Base-by-base conservation (phyloP, 495 filamentous ascomycete species). In the Hyaloscypha hepaticicola region DNA sequence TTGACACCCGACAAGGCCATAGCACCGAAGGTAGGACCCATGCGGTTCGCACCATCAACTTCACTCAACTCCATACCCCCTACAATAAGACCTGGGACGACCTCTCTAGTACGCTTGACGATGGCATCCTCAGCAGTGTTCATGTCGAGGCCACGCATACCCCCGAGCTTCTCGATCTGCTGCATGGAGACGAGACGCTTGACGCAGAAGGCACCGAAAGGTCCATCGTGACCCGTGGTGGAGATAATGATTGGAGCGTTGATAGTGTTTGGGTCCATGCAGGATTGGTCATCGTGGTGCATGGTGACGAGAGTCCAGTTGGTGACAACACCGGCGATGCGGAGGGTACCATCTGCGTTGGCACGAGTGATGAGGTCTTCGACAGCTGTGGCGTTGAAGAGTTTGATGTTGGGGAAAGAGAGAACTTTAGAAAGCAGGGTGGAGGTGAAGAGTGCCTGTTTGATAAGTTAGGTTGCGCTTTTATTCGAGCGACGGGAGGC, bases 211-310 rank as follows among this genome's bases (percentile, higher is more conserved):
- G 92, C 92, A 61, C 92, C 92, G 72, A 94, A 94, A 16, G 92
- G 92, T 6, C 91, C 92, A 66, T 96, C 92, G 69, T 96, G 92
- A 34, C 92, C 92, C 11, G 92, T 96, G 48, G 92, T 96, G 63
- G 86, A 90, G 76, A 96, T 88, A 66, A 95, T 79, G 61, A 96
- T 74, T 2, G 92, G 90, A 3, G 90, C 90, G 73, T 96, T 96
- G 82, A 96, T 93, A 74, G 92, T 96, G 83, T 93, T 96, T 66
- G 92, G 92, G 75, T 96, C 92, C 91, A 95, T 96, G 87, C 91
- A 95, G 64, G 84, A 88, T 79, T 95, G 91, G 77, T 93, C 91
- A 75, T 93, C 90, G 74, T 96, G 92, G 77, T 96, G 90, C 80
- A 95, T 90, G 63, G 86, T 83, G 58, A 96, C 92, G 24, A 96